phyloP scores from a whole-genome alignment of 2,329 filamentous ascomycete genomes.

The Trichoderma afroharzianum region DNA sequence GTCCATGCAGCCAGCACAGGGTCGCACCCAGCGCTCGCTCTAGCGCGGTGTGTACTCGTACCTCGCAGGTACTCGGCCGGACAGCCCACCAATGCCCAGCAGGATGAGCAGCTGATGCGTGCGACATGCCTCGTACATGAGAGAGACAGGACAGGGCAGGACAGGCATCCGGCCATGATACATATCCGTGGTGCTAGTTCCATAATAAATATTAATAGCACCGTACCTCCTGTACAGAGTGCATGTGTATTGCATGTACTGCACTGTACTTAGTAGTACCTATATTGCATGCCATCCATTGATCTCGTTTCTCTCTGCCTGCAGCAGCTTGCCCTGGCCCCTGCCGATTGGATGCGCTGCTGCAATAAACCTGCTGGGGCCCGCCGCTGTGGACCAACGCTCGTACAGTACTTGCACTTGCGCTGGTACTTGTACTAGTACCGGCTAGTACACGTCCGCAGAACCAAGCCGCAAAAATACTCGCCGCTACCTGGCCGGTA shows the following conservation, averaged over 20 bases:
- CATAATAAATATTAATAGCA: background rate
- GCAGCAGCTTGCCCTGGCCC: constrained; percentile 11
- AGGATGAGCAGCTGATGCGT: constrained; percentile 13
- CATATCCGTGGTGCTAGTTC: background rate
- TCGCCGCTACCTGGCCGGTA: background rate
- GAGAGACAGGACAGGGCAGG: background rate
- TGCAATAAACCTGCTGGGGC: constrained; percentile 2
- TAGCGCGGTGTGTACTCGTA: background rate
- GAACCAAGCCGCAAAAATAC: background rate
- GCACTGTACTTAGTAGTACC: no score
- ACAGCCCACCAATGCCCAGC: background rate
- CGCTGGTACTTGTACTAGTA: background rate
- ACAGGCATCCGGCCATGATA: background rate
- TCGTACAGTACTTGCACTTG: background rate
- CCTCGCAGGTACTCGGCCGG: background rate
- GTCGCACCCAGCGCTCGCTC: constrained; percentile 5
- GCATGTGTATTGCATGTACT: background rate
- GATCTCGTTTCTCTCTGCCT: background rate
- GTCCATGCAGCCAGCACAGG: background rate
- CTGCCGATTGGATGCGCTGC: constrained; percentile 8
- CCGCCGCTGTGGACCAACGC: constrained; percentile 8
- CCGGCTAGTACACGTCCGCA: background rate
- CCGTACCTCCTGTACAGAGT: background rate
- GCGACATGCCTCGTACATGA: constrained; percentile 4
- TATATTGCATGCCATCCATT: background rate